These are phyloP conservation scores for Phyllachora maydis DNA, from an alignment of 2,329 filamentous ascomycete genomes.

Conservation along the genomic window DNA sequence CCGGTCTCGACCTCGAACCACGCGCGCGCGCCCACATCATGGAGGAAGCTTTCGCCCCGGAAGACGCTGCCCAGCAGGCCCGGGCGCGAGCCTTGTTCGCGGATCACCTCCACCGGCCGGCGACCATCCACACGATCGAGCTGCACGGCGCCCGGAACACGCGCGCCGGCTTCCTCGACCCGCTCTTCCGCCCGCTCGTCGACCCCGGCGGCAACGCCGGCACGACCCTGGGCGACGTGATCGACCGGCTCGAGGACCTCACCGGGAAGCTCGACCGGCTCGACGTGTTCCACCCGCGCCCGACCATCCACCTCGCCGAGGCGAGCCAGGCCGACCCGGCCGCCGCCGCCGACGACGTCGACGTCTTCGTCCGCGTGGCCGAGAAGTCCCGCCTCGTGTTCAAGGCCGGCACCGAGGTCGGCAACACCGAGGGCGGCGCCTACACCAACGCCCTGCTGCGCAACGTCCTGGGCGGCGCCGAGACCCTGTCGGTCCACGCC, in stretches of 20 bases:
- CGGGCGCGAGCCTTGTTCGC: too few species aligned
- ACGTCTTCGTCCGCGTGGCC: constrained; percentile 55
- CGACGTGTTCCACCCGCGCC: constrained; percentile 73
- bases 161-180: constrained; percentile 64
- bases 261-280: constrained; percentile 61
- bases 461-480: constrained; percentile 87
- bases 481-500: constrained; percentile 72
- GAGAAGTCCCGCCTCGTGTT: constrained; percentile 72
- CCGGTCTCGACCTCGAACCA: too few species aligned
- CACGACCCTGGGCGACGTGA: constrained; percentile 63
- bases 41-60: too few species aligned
- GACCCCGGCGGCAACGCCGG: constrained; percentile 41
- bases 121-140: constrained; percentile 69
- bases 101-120: constrained; percentile 69
- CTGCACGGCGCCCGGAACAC: constrained; percentile 70
- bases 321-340: constrained; percentile 48
- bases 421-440: constrained; percentile 83
- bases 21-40: too few species aligned
- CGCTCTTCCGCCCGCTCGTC: constrained; percentile 60
- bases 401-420: constrained; percentile 87
- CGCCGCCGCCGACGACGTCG: constrained; percentile 55
- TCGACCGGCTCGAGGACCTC: constrained; percentile 48
- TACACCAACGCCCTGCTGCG: constrained; percentile 75
- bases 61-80: too few species aligned
- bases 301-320: constrained; percentile 65